These are phyloP conservation scores for Cicer bijugum DNA, from an alignment of 306 rosid species.

Conservation along the genomic window DNA sequence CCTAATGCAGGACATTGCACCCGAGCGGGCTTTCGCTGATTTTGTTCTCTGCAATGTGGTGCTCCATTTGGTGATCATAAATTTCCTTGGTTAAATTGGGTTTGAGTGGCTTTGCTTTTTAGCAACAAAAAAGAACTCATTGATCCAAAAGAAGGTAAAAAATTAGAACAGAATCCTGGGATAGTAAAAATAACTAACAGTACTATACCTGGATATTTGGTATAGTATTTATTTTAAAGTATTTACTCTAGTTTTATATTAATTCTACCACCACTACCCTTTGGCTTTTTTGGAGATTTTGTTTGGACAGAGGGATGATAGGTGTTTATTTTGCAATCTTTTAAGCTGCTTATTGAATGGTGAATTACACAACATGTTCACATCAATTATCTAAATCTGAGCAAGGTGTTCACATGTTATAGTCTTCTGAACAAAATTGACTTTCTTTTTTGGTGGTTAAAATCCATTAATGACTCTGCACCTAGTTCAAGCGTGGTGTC, in stretches of 20 bases:
- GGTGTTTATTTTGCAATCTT: neutral
- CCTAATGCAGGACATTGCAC: slow-evolving; percentile 79
- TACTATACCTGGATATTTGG: slow-evolving; percentile 31
- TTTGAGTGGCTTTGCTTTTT: slow-evolving; percentile 21
- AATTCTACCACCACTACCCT: neutral
- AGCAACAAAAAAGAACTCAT: neutral
- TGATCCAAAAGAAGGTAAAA: neutral
- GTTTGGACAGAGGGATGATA: neutral
- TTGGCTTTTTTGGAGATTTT: neutral
- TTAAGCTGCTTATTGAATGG: neutral
- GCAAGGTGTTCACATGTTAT: neutral
- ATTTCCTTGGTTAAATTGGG: slow-evolving; percentile 73
- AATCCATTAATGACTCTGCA: too few species aligned
- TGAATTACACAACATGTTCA: neutral
- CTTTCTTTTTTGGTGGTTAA: too few species aligned
- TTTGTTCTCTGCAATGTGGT: slow-evolving; percentile 94
- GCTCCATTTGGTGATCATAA: slow-evolving; percentile 92
- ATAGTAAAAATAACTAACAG: slow-evolving; percentile 26
- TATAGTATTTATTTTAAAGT: slow-evolving; percentile 4
- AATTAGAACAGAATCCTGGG: neutral
- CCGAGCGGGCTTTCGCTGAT: slow-evolving; percentile 93
- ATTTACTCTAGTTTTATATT: slow-evolving; percentile 14
- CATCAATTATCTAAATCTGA: too few species aligned
- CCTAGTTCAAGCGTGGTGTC: too few species aligned
- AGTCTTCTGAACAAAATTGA: neutral